A percentile compares a stretch with the other conserved stretches of the same genome.
Evolutionary conservation across 805 yeast genomes (phyloP).

Genomic region (Lipomyces spencermartinsiae): DNA sequence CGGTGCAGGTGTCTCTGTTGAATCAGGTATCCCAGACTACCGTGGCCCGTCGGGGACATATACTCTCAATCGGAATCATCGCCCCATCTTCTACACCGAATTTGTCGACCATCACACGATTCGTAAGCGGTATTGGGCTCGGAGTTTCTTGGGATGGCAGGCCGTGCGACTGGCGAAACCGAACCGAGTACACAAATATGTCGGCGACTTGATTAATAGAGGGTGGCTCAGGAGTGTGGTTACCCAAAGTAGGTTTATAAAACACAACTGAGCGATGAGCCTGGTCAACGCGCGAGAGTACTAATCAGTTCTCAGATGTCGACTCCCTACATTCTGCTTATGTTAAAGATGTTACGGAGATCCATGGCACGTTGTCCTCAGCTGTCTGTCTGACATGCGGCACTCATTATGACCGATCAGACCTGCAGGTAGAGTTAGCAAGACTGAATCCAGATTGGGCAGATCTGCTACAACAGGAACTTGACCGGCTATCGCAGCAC

Average conservation of each 20-base stretch:
- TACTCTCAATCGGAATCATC: constrained; percentile 39
- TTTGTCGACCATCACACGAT: constrained; percentile 35
- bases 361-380: constrained; percentile 40
- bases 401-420: constrained; percentile 24
- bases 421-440: constrained; percentile 32
- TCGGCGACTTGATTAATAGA: constrained; percentile 32
- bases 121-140: constrained; percentile 44
- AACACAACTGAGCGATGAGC: background rate
- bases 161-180: constrained; percentile 37
- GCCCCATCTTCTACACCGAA: constrained; percentile 44
- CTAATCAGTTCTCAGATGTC: constrained; percentile 32
- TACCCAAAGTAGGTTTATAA: constrained; percentile 38
- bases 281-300: background rate
- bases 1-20: constrained; percentile 44
- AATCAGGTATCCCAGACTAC: constrained; percentile 44
- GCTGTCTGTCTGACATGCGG: constrained; percentile 41
- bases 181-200: constrained; percentile 35
- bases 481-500: constrained; percentile 23
- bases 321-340: constrained; percentile 39
- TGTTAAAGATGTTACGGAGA: constrained; percentile 40
- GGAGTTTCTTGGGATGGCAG: constrained; percentile 41
- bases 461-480: constrained; percentile 29
- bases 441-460: constrained; percentile 41
- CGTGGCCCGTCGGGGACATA: constrained; percentile 43
- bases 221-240: constrained; percentile 36